Conservation (phyloP, 768 basidiomycete species). For the Amanita molliuscula region DNA sequence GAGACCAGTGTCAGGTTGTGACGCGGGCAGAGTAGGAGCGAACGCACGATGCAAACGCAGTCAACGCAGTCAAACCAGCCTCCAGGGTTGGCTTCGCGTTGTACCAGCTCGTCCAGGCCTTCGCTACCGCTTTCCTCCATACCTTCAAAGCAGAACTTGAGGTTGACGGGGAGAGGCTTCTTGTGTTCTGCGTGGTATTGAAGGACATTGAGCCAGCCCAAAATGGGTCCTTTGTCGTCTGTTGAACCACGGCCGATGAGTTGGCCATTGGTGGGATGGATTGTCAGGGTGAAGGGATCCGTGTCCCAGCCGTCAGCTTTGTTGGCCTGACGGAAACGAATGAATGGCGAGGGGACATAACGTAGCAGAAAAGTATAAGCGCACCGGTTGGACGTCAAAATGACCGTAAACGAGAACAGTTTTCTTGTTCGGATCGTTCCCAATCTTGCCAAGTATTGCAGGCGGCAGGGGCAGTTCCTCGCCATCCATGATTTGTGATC, state of each 20-base stretch:
- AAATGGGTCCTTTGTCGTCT: conserved; percentile 86
- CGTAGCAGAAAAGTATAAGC: conserved; percentile 11
- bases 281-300: conserved; percentile 69
- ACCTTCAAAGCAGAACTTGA: conserved; percentile 89
- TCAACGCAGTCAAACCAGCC: conserved; percentile 85
- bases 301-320: conserved; percentile 78
- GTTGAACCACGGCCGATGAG: conserved; percentile 82
- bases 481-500: conserved; percentile 58
- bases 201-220: conserved; percentile 86
- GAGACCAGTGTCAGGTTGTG: neutral
- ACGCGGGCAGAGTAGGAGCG: conserved; percentile 5
- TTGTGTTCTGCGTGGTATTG: conserved; percentile 68
- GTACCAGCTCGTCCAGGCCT: conserved; percentile 82
- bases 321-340: conserved; percentile 20
- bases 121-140: conserved; percentile 96
- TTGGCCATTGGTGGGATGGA: conserved; percentile 33
- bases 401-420: conserved; percentile 92
- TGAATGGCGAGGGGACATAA: neutral
- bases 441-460: conserved; percentile 72
- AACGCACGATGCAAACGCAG: conserved; percentile 80
- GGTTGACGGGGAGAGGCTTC: conserved; percentile 75
- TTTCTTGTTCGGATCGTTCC: conserved; percentile 82
- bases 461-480: conserved; percentile 70
- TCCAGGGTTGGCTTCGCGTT: conserved; percentile 58
- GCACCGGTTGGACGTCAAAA: conserved; percentile 89